These are phyloP conservation scores for Thermoascus crustaceus DNA, from an alignment of 2,329 filamentous ascomycete species.

Conservation along the genomic window DNA sequence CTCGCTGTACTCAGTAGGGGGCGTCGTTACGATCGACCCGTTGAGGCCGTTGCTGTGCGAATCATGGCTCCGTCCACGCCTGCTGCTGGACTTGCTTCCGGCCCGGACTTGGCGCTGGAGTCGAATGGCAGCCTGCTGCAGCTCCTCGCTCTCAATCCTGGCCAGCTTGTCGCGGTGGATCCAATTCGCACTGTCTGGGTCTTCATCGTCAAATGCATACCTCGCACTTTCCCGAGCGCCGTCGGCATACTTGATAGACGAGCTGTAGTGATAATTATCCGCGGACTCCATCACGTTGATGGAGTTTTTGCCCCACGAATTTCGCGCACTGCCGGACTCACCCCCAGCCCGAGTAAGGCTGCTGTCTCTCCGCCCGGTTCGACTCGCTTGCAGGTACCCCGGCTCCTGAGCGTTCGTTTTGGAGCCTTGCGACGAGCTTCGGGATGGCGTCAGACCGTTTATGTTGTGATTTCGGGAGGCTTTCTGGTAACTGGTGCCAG, in stretches of 20 bases:
- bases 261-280: slow-evolving; percentile 14
- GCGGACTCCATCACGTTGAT: slow-evolving; percentile 17
- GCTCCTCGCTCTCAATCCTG: slow-evolving; percentile 43
- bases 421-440: slow-evolving; percentile 28
- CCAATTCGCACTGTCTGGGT: slow-evolving; percentile 36
- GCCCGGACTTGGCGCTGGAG: slow-evolving; percentile 31
- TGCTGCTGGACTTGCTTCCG: slow-evolving; percentile 27
- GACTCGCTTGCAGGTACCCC: too few relatives aligned
- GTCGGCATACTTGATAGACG: slow-evolving; percentile 11
- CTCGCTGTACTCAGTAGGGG: slow-evolving; percentile 22
- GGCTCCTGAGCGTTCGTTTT: slow-evolving; percentile 21
- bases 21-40: slow-evolving; percentile 16
- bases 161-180: slow-evolving; percentile 45
- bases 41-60: slow-evolving; percentile 23
- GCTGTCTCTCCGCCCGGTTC: slow-evolving; percentile 26
- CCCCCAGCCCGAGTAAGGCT: slow-evolving; percentile 29
- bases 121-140: slow-evolving; percentile 40
- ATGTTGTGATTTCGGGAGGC: slow-evolving; percentile 24
- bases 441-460: slow-evolving; percentile 23
- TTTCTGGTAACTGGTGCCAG: slow-evolving; percentile 19
- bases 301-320: slow-evolving; percentile 21
- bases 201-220: slow-evolving; percentile 13
- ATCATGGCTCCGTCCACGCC: slow-evolving; percentile 31
- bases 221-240: slow-evolving; percentile 12
- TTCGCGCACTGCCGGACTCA: slow-evolving; percentile 31